phyloP scores from a whole-genome alignment of 2,329 filamentous ascomycete genomes.

The Xenosphaeropsis pyriputrescens region DNA sequence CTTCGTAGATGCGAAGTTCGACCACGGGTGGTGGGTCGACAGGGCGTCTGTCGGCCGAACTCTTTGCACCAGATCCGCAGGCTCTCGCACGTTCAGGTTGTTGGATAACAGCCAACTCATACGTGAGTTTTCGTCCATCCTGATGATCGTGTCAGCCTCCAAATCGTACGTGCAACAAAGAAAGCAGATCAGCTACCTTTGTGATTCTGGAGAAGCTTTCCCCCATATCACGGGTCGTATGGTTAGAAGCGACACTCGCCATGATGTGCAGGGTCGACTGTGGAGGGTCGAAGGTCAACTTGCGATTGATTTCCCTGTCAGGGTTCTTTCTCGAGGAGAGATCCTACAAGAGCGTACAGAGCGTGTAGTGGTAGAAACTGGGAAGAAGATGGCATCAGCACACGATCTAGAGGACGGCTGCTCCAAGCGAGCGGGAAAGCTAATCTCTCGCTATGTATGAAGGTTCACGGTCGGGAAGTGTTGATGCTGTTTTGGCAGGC shows the following conservation, averaged over 20 bases:
- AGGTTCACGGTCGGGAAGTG: no score
- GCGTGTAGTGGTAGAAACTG: no score
- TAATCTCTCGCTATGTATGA: no score
- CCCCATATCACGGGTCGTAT: neutral
- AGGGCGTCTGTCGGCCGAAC: conserved; percentile 82
- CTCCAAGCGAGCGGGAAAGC: no score
- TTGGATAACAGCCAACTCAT: conserved; percentile 75
- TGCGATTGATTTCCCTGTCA: no score
- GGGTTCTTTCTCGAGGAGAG: no score
- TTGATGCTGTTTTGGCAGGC: no score
- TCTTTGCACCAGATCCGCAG: conserved; percentile 90
- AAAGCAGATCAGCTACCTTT: neutral
- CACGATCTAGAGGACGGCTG: no score
- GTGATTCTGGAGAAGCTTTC: neutral
- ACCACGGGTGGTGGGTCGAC: conserved; percentile 93
- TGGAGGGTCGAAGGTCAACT: no score
- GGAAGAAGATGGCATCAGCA: no score
- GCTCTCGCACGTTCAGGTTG: conserved; percentile 89
- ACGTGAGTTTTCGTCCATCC: conserved; percentile 65
- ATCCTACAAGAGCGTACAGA: no score
- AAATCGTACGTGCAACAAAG: neutral
- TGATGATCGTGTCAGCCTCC: conserved; percentile 12
- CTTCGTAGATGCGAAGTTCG: conserved; percentile 75
- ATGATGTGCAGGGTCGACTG: conserved; percentile 10
- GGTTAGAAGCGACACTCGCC: conserved; percentile 2